A percentile compares a stretch with the other conserved stretches of the same genome.
Evolutionary conservation across 805 yeast species (phyloP).

Genomic region (Scheffersomyces ergatensis): DNA sequence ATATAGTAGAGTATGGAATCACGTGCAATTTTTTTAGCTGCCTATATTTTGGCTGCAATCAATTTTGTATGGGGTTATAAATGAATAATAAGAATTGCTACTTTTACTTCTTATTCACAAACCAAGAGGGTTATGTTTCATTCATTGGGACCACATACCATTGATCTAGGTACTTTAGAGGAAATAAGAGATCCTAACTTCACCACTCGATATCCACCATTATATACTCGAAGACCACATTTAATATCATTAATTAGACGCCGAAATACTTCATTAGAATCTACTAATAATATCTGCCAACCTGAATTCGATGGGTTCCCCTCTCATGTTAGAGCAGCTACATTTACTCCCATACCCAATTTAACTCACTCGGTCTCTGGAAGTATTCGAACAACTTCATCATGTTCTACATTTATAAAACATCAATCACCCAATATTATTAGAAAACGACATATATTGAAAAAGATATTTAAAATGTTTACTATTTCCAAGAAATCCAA

Average conservation of each 20-base stretch:
- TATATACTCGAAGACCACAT: slow-evolving; percentile 4
- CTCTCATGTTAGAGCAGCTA: not conserved
- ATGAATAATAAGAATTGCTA: no score
- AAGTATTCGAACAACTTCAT: not conserved
- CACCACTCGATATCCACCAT: slow-evolving; percentile 9
- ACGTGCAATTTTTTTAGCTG: no score
- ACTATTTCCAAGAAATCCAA: not conserved
- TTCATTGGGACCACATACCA: not conserved
- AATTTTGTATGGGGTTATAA: no score
- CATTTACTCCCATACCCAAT: not conserved
- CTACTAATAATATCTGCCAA: not conserved
- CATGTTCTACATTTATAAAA: not conserved
- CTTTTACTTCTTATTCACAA: no score
- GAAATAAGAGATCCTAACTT: slow-evolving; percentile 11
- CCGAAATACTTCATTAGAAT: not conserved
- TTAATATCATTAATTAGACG: slow-evolving; percentile 4
- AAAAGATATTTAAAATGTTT: not conserved
- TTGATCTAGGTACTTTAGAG: slow-evolving; percentile 9
- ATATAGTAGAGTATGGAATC: no score
- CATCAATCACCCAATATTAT: not conserved
- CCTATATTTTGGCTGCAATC: no score
- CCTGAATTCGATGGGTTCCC: no score
- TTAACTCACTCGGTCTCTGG: not conserved
- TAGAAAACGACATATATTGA: not conserved
- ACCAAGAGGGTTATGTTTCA: not conserved